Conservation (phyloP, 2,329 filamentous ascomycete species). For the Neoscytalidium dimidiatum region DNA sequence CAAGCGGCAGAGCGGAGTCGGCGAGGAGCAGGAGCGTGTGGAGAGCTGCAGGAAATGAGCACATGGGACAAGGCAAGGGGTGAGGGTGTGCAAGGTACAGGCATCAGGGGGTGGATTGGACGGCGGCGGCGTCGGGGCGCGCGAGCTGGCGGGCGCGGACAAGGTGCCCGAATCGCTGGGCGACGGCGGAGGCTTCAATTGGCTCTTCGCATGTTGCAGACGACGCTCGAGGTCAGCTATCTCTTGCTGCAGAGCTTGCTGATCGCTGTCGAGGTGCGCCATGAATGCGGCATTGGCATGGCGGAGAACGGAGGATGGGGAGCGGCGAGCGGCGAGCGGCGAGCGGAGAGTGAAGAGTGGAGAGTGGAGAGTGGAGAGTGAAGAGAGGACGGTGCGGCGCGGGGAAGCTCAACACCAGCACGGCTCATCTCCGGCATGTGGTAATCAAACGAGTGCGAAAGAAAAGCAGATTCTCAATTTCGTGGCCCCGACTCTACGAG, state of each 20-base stretch:
- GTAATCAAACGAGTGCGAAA: neutral
- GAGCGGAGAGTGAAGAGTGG: neutral
- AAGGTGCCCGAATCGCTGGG: conserved; percentile 24
- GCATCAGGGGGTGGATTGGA: conserved; percentile 21
- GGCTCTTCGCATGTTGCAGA: conserved; percentile 49
- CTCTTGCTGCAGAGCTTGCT: conserved; percentile 48
- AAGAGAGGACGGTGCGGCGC: neutral
- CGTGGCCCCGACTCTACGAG: neutral
- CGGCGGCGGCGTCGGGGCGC: conserved; percentile 22
- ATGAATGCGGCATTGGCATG: conserved; percentile 25
- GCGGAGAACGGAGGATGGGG: too few species aligned
- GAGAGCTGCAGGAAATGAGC: conserved; percentile 29
- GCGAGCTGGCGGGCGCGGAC: neutral
- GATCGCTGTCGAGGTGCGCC: conserved; percentile 26
- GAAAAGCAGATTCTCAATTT: conserved; percentile 6
- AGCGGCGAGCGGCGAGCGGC: too few species aligned
- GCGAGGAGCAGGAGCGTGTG: conserved; percentile 77
- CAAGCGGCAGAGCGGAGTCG: conserved; percentile 78
- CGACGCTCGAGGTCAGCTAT: conserved; percentile 60
- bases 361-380: neutral
- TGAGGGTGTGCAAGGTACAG: conserved; percentile 21
- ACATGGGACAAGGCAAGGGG: neutral
- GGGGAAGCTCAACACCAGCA: neutral
- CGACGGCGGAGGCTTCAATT: conserved; percentile 40
- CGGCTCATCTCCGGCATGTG: neutral